A percentile compares a stretch with the other conserved stretches of the same genome.
Conservation (phyloP, 768 basidiomycete species). For the Solioccasus polychromus region DNA sequence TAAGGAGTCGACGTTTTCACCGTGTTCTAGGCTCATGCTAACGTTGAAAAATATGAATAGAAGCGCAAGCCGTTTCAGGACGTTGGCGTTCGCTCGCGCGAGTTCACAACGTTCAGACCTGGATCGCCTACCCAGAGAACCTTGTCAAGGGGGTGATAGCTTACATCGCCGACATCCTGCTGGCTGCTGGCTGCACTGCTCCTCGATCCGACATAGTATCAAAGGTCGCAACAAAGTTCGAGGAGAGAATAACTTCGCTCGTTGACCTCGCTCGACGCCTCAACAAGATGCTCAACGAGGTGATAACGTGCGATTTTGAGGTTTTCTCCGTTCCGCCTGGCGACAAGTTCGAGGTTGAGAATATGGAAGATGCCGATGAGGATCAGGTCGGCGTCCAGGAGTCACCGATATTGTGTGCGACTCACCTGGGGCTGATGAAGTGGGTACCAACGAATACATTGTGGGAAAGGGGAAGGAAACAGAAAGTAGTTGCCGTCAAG, state of each 20-base stretch:
- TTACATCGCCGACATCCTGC: constrained; percentile 5
- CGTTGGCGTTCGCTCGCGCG: constrained; percentile 12
- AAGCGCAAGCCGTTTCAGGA: constrained; percentile 12
- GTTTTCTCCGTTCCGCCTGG: constrained; percentile 5
- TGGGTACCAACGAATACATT: constrained; percentile 2
- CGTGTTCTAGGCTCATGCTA: not conserved
- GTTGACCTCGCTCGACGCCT: constrained; percentile 13
- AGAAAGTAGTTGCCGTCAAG: constrained; percentile 5
- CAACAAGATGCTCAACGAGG: constrained; percentile 8
- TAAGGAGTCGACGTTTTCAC: not conserved
- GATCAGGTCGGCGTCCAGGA: not conserved
- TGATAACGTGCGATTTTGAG: constrained; percentile 13
- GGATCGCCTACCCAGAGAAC: not conserved
- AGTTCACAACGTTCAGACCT: not conserved
- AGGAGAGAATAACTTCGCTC: constrained; percentile 2
- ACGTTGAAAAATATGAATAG: constrained; percentile 1
- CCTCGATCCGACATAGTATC: not conserved
- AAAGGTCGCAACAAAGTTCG: constrained; percentile 1
- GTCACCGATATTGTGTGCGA: constrained; percentile 5
- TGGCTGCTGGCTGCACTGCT: constrained; percentile 8
- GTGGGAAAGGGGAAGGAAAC: constrained; percentile 10
- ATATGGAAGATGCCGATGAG: constrained; percentile 8
- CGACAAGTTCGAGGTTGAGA: constrained; percentile 3
- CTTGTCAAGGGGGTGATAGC: constrained; percentile 1
- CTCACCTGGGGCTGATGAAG: constrained; percentile 9